Conservation (phyloP, 108 stramenopile species). For the Cafeteria roenbergensis region DNA sequence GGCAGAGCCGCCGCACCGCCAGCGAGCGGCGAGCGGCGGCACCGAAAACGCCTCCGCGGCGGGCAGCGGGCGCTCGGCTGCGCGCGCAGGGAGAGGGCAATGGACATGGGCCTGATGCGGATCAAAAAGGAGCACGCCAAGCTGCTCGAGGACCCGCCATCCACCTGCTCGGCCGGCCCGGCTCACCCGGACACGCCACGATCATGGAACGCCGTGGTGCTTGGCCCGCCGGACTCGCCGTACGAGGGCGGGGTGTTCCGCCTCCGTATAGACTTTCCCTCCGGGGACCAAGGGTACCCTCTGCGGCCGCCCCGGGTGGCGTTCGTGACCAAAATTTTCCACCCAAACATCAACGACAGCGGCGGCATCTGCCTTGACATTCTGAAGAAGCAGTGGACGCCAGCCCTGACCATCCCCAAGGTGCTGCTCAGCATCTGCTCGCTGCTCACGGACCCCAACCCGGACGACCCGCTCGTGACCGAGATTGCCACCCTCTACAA, state of each 20-base stretch:
- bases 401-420: conserved; percentile 93
- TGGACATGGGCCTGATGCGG: too few relatives aligned
- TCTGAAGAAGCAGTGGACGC: conserved; percentile 97
- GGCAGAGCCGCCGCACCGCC: too few relatives aligned
- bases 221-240: conserved; percentile 10
- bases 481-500: conserved; percentile 46
- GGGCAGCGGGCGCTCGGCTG: too few relatives aligned
- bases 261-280: too few relatives aligned
- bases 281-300: too few relatives aligned
- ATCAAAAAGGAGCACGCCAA: conserved; percentile 81
- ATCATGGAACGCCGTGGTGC: neutral
- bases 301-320: conserved; percentile 90
- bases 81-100: too few relatives aligned
- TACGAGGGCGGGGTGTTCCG: conserved; percentile 2
- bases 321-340: conserved; percentile 91
- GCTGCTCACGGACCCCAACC: conserved; percentile 88
- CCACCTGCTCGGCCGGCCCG: conserved; percentile 95
- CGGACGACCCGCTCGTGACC: conserved; percentile 66
- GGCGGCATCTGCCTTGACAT: conserved; percentile 97
- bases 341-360: conserved; percentile 96
- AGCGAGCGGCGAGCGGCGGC: too few relatives aligned
- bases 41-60: too few relatives aligned
- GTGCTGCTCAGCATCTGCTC: conserved; percentile 93
- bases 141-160: conserved; percentile 91
- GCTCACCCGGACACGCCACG: too few relatives aligned